Conservation (phyloP, 2,329 filamentous ascomycete genomes). For the Pseudonectria foliicola region DNA sequence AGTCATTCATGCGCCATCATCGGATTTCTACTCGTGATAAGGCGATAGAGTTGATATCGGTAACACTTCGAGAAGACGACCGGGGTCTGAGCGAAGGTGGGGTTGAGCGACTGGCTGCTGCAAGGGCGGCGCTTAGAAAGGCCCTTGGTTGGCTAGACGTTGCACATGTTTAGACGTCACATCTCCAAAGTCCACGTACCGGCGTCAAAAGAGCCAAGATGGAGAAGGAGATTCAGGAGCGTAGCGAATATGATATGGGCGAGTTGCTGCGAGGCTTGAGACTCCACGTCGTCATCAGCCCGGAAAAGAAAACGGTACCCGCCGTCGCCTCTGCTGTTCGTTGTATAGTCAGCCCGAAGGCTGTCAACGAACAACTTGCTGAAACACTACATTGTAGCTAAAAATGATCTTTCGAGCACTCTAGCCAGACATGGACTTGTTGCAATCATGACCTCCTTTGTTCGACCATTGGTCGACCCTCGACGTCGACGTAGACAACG, state of each 20-base stretch:
- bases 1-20: too few relatives aligned
- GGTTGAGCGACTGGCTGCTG: conserved; percentile 19
- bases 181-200: conserved; percentile 9
- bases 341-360: too few relatives aligned
- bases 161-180: conserved; percentile 15
- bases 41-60: too few relatives aligned
- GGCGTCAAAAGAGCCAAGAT: conserved; percentile 11
- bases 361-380: too few relatives aligned
- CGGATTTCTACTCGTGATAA: too few relatives aligned
- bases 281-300: conserved; percentile 1
- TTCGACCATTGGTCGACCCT: too few relatives aligned
- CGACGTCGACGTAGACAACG: too few relatives aligned
- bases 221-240: conserved; percentile 1
- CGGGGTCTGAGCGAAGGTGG: conserved; percentile 15
- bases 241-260: conserved; percentile 1
- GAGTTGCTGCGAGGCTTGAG: neutral
- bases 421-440: too few relatives aligned
- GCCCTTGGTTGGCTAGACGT: conserved; percentile 18
- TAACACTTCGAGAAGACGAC: conserved; percentile 6
- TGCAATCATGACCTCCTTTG: too few relatives aligned
- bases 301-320: neutral
- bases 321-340: too few relatives aligned
- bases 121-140: conserved; percentile 24
- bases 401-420: too few relatives aligned
- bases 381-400: too few relatives aligned